Percentiles rank a stretch among this genome's conserved stretches.
phyloP scores from a whole-genome alignment of 176 grass and related monocot species.

The Oryza brachyantha region DNA sequence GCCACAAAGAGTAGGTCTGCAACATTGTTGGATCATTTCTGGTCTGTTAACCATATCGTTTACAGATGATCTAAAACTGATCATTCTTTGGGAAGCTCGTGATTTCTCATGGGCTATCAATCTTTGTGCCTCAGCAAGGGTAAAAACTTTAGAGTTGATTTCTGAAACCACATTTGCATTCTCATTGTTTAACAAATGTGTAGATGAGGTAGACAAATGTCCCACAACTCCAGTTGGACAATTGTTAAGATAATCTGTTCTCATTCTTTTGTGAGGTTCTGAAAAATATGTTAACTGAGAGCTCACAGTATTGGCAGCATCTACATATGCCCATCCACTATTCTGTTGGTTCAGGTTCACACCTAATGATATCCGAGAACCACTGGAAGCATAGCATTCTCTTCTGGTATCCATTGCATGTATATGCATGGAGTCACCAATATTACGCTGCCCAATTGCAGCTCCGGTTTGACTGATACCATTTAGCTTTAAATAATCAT shows the following conservation, averaged over 20 bases:
- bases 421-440: conserved; percentile 16
- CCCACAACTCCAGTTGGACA: conserved; percentile 1
- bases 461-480: conserved; percentile 9
- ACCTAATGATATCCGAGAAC: conserved; percentile 18
- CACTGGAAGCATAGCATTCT: conserved; percentile 34
- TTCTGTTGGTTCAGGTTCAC: conserved; percentile 17
- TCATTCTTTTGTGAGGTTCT: conserved; percentile 49
- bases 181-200: conserved; percentile 10
- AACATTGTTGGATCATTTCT: conserved; percentile 19
- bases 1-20: conserved; percentile 5
- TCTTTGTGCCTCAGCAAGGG: conserved; percentile 45
- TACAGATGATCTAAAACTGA: conserved; percentile 27
- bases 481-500: conserved; percentile 16
- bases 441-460: conserved; percentile 10
- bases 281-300: conserved; percentile 24
- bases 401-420: conserved; percentile 28
- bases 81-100: conserved; percentile 24
- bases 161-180: conserved; percentile 13
- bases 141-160: conserved; percentile 29
- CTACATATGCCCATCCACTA: background rate
- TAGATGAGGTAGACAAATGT: conserved; percentile 25
- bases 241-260: conserved; percentile 34
- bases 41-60: conserved; percentile 24
- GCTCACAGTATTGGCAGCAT: background rate
- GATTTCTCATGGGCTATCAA: conserved; percentile 39